Base-by-base conservation (phyloP, 257 asterid genomes). In the Jacaranda copaia region DNA sequence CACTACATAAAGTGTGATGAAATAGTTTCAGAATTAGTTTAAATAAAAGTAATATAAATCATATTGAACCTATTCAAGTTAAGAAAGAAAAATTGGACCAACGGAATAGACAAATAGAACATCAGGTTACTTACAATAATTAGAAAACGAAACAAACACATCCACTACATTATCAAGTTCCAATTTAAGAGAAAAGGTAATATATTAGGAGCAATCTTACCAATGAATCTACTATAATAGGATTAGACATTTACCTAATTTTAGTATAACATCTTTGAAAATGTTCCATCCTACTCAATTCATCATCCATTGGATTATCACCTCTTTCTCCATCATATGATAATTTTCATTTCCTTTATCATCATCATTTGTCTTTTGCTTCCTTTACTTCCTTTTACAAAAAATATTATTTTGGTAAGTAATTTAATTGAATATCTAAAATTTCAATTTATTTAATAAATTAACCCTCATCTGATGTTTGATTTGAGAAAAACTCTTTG, bases 401-500 rank as follows among this genome's bases (percentile, higher is more conserved):
- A 12, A n/a, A 36, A 12, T 5, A 3, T 0, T 12, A 11, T 8
- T 60, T 38, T 6, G 25, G 11, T 63, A 19, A 11, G 40, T 3
- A 55, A 39, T 10, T 3, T 8, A 13, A 6, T 16, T 4, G 4
- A 53, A 2, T 40, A 55, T 39, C 1, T 19, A 1, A 4, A 1
- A n/a, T 40, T 2, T 9, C 4, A 1, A n/a, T 1, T 4, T 6
- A 1, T 8, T 6, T 4, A 39, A 58, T 3, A 19, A 8, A 6
- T 0, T 5, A 39, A 20, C 68, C 77, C 57, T 72, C 32, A 35
- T 15, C 14, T 13, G 9, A 3, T 72, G 56, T 16, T 3, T 39
- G 35, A 72, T 4, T 42, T 72, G 68, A 57, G 77, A 61, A 43
- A 72, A 72, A 10, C 58, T 72, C 55, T 14, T 58, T 46, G 57